Percentiles rank a stretch among this genome's conserved stretches.
phyloP scores from a whole-genome alignment of 441 rosid species.

The Melastoma candidum region DNA sequence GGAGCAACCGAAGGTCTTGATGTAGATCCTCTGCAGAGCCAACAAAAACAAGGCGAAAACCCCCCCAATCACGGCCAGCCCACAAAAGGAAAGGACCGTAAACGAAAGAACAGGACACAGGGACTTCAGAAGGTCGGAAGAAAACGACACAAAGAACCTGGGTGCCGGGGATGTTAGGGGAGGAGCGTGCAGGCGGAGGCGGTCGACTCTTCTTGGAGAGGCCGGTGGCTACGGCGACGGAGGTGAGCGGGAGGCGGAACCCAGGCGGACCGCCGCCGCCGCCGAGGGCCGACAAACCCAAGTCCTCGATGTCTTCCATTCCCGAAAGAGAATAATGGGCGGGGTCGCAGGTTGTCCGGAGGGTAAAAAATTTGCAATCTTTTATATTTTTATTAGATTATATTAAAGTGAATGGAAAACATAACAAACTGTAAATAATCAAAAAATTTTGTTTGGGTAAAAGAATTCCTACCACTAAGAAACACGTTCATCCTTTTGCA shows the following conservation, averaged over 20 bases:
- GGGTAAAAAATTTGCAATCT: too few species aligned
- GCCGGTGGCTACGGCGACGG: conserved; percentile 34
- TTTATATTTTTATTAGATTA: too few species aligned
- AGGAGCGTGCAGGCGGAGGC: conserved; percentile 22
- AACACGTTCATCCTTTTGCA: too few species aligned
- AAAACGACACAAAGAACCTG: conserved; percentile 33
- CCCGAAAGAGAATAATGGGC: background rate
- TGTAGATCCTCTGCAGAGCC: conserved; percentile 48
- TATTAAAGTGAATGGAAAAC: too few species aligned
- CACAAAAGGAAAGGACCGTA: background rate
- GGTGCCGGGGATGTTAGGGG: conserved; percentile 64
- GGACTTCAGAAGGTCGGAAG: too few species aligned
- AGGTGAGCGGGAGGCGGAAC: conserved; percentile 50
- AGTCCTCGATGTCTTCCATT: conserved; percentile 91
- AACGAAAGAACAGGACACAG: too few species aligned
- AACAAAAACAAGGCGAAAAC: conserved; percentile 3
- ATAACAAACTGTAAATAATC: too few species aligned
- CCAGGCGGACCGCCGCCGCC: conserved; percentile 39
- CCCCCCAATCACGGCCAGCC: background rate
- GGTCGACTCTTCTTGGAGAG: conserved; percentile 7
- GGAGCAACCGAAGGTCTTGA: conserved; percentile 94
- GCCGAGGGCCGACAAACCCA: conserved; percentile 30
- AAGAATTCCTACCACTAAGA: too few species aligned
- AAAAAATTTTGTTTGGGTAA: too few species aligned
- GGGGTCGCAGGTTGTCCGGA: background rate